Evolutionary conservation across 306 rosid genomes (phyloP).

Genomic region (Hippophae tibetana): DNA sequence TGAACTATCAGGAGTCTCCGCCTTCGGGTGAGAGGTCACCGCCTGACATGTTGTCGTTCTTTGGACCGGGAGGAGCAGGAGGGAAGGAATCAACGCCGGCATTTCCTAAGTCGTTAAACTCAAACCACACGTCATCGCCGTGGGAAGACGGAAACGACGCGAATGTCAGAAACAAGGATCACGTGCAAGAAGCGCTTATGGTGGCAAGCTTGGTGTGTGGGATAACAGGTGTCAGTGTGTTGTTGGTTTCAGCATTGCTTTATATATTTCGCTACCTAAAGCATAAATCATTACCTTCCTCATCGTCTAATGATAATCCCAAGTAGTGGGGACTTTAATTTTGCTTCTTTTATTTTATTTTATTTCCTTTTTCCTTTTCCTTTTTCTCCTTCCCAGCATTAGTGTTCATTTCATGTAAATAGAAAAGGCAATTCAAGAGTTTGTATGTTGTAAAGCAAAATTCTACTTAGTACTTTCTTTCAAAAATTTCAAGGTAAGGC

Average conservation of each 20-base stretch:
- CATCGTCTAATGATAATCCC: neutral
- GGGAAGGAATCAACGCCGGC: constrained; percentile 19
- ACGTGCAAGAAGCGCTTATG: constrained; percentile 30
- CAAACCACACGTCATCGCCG: constrained; percentile 40
- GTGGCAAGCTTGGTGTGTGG: constrained; percentile 67
- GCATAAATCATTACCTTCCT: neutral
- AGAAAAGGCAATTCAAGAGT: no score
- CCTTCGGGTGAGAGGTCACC: constrained; percentile 29
- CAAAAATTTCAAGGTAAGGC: no score
- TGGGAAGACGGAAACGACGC: constrained; percentile 4
- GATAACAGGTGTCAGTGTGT: constrained; percentile 55
- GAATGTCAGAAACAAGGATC: constrained; percentile 15
- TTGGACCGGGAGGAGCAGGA: constrained; percentile 34
- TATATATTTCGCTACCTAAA: constrained; percentile 35
- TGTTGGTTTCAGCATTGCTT: constrained; percentile 46
- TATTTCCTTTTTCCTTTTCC: no score
- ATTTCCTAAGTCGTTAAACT: constrained; percentile 34
- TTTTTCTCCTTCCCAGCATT: no score
- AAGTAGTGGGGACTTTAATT: no score
- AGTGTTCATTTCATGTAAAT: no score
- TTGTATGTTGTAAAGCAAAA: no score
- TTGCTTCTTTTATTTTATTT: no score
- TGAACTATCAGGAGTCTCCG: constrained; percentile 40
- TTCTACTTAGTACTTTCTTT: no score
- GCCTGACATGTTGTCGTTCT: constrained; percentile 52